A percentile compares a stretch with the other conserved stretches of the same genome.
Conservation (phyloP, 1,284 basidiomycete genomes). For the Trametes versicolor region DNA sequence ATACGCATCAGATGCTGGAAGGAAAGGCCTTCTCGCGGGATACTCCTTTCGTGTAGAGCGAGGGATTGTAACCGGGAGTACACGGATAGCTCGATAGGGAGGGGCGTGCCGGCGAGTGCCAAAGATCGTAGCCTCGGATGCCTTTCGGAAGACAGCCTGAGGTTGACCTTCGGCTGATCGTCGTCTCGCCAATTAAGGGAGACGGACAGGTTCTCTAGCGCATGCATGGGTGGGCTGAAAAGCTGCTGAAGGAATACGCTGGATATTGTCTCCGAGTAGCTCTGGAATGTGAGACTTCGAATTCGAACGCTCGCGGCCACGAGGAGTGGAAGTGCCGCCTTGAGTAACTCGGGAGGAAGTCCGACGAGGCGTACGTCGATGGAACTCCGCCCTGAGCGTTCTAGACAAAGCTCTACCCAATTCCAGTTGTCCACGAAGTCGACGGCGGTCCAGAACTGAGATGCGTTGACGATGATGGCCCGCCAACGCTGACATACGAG, state of each 20-base stretch:
- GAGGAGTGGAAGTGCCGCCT: background rate
- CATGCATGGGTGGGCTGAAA: background rate
- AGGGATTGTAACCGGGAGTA: background rate
- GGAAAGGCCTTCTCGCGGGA: background rate
- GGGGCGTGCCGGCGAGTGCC: background rate
- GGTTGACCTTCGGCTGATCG: background rate
- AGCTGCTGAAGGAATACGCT: background rate
- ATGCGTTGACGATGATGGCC: background rate
- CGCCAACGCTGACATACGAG: background rate
- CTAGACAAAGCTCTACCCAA: background rate
- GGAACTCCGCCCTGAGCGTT: background rate
- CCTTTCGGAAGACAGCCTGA: background rate
- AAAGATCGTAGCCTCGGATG: background rate
- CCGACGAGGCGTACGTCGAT: background rate
- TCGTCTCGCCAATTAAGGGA: background rate
- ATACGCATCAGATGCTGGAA: background rate
- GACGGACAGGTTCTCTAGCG: background rate
- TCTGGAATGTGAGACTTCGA: background rate
- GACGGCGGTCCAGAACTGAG: background rate
- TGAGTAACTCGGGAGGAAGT: background rate
- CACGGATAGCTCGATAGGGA: background rate
- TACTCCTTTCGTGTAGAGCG: background rate
- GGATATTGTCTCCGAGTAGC: background rate
- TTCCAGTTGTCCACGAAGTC: background rate
- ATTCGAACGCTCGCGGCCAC: background rate